These are phyloP conservation scores for Davidsoniella eucalypti DNA, from an alignment of 2,329 filamentous ascomycete genomes.

Conservation along the genomic window DNA sequence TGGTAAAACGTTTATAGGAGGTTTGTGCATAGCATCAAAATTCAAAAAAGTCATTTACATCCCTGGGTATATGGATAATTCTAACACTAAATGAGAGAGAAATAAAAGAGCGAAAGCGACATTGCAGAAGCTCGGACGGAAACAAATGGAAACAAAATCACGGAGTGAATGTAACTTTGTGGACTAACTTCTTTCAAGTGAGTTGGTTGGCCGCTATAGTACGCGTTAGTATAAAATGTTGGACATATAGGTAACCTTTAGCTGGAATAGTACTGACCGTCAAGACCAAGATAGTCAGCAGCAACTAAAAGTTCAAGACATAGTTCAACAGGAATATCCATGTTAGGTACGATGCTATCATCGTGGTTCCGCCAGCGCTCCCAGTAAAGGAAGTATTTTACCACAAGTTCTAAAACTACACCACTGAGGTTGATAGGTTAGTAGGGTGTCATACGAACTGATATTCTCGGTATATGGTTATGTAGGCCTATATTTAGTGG, in stretches of 20 bases:
- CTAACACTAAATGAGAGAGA: no score
- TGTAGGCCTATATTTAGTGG: no score
- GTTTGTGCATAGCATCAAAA: no score
- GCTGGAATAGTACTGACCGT: constrained; percentile 17
- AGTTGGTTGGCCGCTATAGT: not conserved
- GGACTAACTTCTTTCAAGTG: no score
- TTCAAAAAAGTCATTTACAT: no score
- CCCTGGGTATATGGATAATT: no score
- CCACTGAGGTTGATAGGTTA: constrained; percentile 32
- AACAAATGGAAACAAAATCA: no score
- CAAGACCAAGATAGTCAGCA: constrained; percentile 58
- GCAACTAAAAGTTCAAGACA: constrained; percentile 64
- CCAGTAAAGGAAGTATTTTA: constrained; percentile 73
- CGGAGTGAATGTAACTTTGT: no score
- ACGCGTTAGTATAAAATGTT: not conserved
- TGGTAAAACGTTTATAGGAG: no score
- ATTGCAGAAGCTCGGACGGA: no score
- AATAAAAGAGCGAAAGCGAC: no score
- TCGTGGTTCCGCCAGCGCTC: constrained; percentile 63
- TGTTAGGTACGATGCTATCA: constrained; percentile 56
- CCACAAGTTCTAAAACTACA: constrained; percentile 61
- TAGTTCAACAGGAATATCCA: constrained; percentile 65
- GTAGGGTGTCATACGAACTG: not conserved
- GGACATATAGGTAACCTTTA: not conserved
- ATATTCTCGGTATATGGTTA: no score